These are phyloP conservation scores for Podaxis pistillaris DNA, from an alignment of 768 basidiomycete genomes.

Conservation along the genomic window DNA sequence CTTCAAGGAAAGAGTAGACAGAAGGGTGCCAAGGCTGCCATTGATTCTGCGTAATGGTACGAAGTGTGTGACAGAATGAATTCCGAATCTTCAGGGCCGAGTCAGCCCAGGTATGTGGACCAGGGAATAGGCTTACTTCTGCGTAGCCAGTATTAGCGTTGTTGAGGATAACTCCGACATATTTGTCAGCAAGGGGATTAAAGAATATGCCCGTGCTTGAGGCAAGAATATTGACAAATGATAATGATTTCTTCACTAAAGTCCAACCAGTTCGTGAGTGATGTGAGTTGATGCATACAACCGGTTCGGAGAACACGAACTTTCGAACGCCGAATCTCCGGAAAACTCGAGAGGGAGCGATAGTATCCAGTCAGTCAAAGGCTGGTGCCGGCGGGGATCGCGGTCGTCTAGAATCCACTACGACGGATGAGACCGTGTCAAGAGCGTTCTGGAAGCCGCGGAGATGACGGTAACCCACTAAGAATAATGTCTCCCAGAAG, in stretches of 20 bases:
- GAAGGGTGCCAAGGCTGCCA: constrained; percentile 72
- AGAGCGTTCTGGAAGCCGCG: neutral
- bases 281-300: neutral
- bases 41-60: constrained; percentile 52
- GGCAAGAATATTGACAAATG: constrained; percentile 63
- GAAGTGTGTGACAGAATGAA: constrained; percentile 66
- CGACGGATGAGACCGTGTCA: neutral
- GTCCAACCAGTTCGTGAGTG: constrained; percentile 6
- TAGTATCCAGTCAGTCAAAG: constrained; percentile 75
- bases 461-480: constrained; percentile 33
- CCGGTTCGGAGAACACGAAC: constrained; percentile 34
- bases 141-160: constrained; percentile 83
- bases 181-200: constrained; percentile 62
- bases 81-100: constrained; percentile 53
- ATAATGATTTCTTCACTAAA: constrained; percentile 75
- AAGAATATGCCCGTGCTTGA: constrained; percentile 68
- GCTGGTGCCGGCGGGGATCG: constrained; percentile 77
- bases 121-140: constrained; percentile 49
- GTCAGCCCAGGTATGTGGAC: constrained; percentile 3
- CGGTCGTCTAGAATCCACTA: constrained; percentile 59
- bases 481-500: constrained; percentile 72
- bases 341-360: constrained; percentile 78
- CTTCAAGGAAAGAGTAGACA: constrained; percentile 48
- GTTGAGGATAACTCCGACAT: constrained; percentile 67
- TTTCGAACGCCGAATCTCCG: constrained; percentile 83